Conservation (phyloP, 2,329 filamentous ascomycete genomes). For the Fusarium newnesense region DNA sequence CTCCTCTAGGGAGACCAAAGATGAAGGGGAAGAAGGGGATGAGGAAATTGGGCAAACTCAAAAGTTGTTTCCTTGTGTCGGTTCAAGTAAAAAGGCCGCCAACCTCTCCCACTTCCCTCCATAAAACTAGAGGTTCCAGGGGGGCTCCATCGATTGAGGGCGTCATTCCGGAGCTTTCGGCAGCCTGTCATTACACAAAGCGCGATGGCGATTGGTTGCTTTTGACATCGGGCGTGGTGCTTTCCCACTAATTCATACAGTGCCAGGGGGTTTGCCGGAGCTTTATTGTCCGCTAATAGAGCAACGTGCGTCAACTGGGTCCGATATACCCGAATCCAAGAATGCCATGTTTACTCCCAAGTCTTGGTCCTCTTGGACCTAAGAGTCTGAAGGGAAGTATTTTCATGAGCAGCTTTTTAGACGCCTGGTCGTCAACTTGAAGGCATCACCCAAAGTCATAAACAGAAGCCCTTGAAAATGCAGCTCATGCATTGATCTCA, state of each 20-base stretch:
- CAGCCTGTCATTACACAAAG: slow-evolving; percentile 28
- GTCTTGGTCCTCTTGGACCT: neutral
- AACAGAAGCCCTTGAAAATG: neutral
- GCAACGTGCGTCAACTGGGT: slow-evolving; percentile 16
- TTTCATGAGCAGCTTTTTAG: neutral
- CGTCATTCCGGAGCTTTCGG: slow-evolving; percentile 38
- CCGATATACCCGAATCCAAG: slow-evolving; percentile 26
- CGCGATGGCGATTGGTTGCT: slow-evolving; percentile 11
- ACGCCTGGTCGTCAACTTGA: neutral
- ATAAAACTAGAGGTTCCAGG: slow-evolving; percentile 8
- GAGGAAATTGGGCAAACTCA: slow-evolving; percentile 13
- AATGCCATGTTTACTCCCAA: slow-evolving; percentile 13
- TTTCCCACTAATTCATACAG: slow-evolving; percentile 14
- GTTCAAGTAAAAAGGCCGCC: slow-evolving; percentile 7
- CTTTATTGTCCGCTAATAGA: slow-evolving; percentile 32
- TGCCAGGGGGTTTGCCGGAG: slow-evolving; percentile 6
- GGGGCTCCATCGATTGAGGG: slow-evolving; percentile 17
- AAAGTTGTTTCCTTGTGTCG: slow-evolving; percentile 14
- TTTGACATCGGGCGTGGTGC: neutral
- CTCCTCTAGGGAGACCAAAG: slow-evolving; percentile 16
- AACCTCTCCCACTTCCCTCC: neutral
- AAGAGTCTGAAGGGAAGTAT: neutral
- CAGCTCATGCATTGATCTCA: neutral
- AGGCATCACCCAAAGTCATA: fast-evolving
- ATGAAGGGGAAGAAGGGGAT: neutral